Evolutionary conservation across 495 filamentous ascomycete genomes (phyloP).

Genomic region (Penicillium ochrochloron): DNA sequence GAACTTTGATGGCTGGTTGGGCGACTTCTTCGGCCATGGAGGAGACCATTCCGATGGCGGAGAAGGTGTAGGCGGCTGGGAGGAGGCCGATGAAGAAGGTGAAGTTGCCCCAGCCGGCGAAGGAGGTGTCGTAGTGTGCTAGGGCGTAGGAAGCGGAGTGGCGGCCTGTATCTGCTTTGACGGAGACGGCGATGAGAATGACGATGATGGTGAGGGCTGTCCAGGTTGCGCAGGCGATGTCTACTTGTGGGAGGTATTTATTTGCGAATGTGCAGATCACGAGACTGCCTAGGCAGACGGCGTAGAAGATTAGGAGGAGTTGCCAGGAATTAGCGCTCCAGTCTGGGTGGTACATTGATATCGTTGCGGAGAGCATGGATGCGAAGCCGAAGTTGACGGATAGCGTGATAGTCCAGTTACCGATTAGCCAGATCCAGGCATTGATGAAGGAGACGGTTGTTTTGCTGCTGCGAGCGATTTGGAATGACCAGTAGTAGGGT

Average conservation of each 20-base stretch:
- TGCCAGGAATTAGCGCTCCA: slow-evolving; percentile 59
- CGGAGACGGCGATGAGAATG: slow-evolving; percentile 45
- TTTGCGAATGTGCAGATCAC: slow-evolving; percentile 62
- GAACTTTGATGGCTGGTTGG: slow-evolving; percentile 50
- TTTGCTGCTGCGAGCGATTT: slow-evolving; percentile 36
- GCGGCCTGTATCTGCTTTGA: slow-evolving; percentile 48
- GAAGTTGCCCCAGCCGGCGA: slow-evolving; percentile 50
- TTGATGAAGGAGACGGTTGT: slow-evolving; percentile 64
- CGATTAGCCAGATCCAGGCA: slow-evolving; percentile 69
- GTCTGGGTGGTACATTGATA: slow-evolving; percentile 61
- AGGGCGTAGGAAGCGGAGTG: slow-evolving; percentile 50
- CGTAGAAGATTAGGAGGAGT: slow-evolving; percentile 63
- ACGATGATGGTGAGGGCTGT: slow-evolving; percentile 44
- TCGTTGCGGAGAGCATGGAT: slow-evolving; percentile 59
- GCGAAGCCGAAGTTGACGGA: slow-evolving; percentile 71
- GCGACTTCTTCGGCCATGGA: slow-evolving; percentile 56
- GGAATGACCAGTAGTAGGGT: slow-evolving; percentile 57
- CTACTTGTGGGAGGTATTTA: slow-evolving; percentile 58
- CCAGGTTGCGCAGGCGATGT: slow-evolving; percentile 51
- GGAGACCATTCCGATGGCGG: slow-evolving; percentile 56
- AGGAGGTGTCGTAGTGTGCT: slow-evolving; percentile 52
- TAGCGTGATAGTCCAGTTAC: slow-evolving; percentile 72
- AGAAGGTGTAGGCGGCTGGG: slow-evolving; percentile 56
- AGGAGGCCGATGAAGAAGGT: slow-evolving; percentile 59
- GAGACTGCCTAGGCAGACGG: slow-evolving; percentile 57